phyloP scores from a whole-genome alignment of 768 basidiomycete genomes.

The Daedalea quercina region DNA sequence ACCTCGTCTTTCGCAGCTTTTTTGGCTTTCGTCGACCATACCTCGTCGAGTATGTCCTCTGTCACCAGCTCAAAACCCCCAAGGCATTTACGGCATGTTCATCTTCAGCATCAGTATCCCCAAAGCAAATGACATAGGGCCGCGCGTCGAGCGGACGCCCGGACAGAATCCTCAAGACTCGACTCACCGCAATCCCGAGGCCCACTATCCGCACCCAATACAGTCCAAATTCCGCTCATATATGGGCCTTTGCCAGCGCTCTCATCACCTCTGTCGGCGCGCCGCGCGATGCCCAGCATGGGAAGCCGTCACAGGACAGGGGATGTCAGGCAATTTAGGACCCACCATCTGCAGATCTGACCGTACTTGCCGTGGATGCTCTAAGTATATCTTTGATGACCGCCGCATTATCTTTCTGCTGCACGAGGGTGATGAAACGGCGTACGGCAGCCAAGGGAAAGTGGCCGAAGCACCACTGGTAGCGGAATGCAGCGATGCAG shows the following conservation, averaged over 20 bases:
- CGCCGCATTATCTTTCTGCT: conserved; percentile 29
- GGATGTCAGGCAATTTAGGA: conserved; percentile 16
- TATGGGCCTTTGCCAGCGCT: conserved; percentile 2
- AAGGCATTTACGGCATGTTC: neutral
- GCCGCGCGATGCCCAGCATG: conserved; percentile 27
- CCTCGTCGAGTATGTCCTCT: neutral
- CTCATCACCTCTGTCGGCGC: conserved; percentile 11
- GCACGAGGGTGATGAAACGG: conserved; percentile 29
- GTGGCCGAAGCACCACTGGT: conserved; percentile 34
- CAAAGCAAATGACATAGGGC: neutral
- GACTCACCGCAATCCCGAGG: conserved; percentile 22
- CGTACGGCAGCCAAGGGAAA: conserved; percentile 25
- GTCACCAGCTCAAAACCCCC: neutral
- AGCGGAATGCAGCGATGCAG: conserved; percentile 33
- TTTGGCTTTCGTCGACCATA: neutral
- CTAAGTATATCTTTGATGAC: conserved; percentile 29
- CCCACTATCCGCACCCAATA: conserved; percentile 20
- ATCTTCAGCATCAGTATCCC: no score
- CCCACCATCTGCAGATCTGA: neutral
- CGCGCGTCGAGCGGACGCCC: neutral
- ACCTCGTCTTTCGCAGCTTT: neutral
- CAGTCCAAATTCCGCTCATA: conserved; percentile 8
- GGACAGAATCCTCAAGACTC: neutral
- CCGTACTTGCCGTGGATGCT: conserved; percentile 27
- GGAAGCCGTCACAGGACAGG: conserved; percentile 28